These are phyloP conservation scores for Didymella pomorum DNA, from an alignment of 2,329 filamentous ascomycete species.

Conservation along the genomic window DNA sequence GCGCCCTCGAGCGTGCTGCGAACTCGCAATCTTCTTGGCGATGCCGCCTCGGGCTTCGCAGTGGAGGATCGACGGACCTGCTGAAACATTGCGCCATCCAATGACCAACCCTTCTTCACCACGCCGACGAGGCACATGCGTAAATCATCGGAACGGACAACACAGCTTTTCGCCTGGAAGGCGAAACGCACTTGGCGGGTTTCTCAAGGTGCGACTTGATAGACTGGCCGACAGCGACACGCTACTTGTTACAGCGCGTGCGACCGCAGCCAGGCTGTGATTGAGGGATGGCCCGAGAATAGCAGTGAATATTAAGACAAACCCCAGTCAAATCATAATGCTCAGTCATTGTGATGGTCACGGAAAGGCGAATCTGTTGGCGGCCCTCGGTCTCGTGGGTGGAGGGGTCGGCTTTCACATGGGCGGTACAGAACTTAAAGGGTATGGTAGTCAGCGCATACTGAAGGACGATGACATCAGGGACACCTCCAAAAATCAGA, in stretches of 20 bases:
- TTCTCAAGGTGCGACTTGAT: neutral
- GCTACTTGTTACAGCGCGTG: neutral
- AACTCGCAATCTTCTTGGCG: constrained; percentile 3
- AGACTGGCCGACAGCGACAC: neutral
- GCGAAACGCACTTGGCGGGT: constrained; percentile 7
- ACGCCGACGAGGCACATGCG: neutral
- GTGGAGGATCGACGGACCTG: constrained; percentile 1
- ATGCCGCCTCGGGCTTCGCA: neutral
- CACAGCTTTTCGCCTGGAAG: neutral
- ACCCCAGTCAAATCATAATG: constrained; percentile 7
- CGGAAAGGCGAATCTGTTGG: neutral
- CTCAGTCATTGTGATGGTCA: constrained; percentile 6
- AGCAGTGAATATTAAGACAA: neutral
- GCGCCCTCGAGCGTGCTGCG: neutral
- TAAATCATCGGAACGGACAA: constrained; percentile 13
- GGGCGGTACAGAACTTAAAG: constrained; percentile 3
- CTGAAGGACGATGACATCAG: neutral
- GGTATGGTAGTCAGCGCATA: constrained; percentile 6
- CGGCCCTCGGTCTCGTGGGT: neutral
- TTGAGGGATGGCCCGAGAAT: neutral
- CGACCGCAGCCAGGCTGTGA: neutral
- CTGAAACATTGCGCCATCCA: constrained; percentile 14
- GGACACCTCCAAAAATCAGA: neutral
- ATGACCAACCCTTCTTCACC: constrained; percentile 5
- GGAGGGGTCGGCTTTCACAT: constrained; percentile 1